These are phyloP conservation scores for Populus euphratica DNA, from an alignment of 345 rosid genomes.

Conservation along the genomic window DNA sequence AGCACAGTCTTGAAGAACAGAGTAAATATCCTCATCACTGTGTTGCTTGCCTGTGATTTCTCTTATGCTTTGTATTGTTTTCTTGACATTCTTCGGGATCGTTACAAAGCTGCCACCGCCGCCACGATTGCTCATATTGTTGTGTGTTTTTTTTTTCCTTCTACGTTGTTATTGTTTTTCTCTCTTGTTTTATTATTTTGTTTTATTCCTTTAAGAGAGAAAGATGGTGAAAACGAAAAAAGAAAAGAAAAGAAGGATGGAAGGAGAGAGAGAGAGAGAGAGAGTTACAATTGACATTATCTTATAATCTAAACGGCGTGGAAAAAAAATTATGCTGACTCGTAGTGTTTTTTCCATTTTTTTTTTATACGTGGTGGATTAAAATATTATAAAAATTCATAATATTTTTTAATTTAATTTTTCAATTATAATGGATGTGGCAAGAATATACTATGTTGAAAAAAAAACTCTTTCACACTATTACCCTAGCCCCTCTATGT, in stretches of 20 bases:
- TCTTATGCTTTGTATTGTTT: constrained; percentile 18
- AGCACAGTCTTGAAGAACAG: constrained; percentile 23
- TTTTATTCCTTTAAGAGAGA: not conserved
- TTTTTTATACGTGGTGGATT: no score
- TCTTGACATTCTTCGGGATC: constrained; percentile 47
- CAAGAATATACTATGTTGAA: no score
- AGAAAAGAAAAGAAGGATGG: not conserved
- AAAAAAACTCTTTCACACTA: no score
- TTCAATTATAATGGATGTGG: no score
- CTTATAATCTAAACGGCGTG: no score
- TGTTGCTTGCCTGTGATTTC: constrained; percentile 30
- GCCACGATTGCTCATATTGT: constrained; percentile 38
- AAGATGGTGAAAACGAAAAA: constrained; percentile 7
- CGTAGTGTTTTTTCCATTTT: no score
- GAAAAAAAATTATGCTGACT: no score
- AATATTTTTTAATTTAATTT: no score
- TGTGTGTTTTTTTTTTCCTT: not conserved
- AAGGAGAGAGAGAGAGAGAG: not conserved
- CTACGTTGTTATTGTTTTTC: not conserved
- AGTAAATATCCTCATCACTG: constrained; percentile 30
- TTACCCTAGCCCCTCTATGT: no score
- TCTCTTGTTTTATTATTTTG: constrained; percentile 2
- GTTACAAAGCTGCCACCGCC: constrained; percentile 31
- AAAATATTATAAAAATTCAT: no score
- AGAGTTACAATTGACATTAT: no score